Conservation (phyloP, 371 early-diverging fungal genomes). For the Haplosporangium sp. region DNA sequence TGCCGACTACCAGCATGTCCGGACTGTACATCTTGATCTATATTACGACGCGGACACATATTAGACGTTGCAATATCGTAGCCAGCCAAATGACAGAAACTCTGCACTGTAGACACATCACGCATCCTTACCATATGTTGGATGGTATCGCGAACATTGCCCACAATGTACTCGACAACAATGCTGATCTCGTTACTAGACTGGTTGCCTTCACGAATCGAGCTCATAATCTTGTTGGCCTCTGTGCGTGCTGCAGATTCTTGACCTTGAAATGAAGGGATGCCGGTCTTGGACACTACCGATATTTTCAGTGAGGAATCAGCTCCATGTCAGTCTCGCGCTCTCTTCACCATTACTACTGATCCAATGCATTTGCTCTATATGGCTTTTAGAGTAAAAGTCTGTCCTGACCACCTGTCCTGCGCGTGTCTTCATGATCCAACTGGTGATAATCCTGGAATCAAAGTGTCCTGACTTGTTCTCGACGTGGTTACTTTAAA, state of each 20-base stretch:
- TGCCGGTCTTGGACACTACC: conserved; percentile 59
- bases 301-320: neutral
- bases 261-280: conserved; percentile 60
- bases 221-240: conserved; percentile 63
- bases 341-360: no score
- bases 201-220: conserved; percentile 55
- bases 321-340: no score
- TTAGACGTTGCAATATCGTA: no score
- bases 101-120: no score
- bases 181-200: conserved; percentile 61
- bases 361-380: no score
- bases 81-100: no score
- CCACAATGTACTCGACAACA: conserved; percentile 69
- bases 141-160: conserved; percentile 71
- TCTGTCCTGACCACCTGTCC: no score
- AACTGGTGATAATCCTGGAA: no score
- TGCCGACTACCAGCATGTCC: conserved; percentile 68
- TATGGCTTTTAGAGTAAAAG: no score
- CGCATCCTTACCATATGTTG: conserved; percentile 64
- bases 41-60: neutral
- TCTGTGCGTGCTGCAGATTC: conserved; percentile 60
- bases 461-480: neutral
- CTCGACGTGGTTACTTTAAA: neutral
- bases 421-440: no score
- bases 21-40: conserved; percentile 70